Percentiles rank a stretch among this genome's conserved stretches.
phyloP scores from a whole-genome alignment of 2,329 filamentous ascomycete species.

The Ceratocystis variospora region DNA sequence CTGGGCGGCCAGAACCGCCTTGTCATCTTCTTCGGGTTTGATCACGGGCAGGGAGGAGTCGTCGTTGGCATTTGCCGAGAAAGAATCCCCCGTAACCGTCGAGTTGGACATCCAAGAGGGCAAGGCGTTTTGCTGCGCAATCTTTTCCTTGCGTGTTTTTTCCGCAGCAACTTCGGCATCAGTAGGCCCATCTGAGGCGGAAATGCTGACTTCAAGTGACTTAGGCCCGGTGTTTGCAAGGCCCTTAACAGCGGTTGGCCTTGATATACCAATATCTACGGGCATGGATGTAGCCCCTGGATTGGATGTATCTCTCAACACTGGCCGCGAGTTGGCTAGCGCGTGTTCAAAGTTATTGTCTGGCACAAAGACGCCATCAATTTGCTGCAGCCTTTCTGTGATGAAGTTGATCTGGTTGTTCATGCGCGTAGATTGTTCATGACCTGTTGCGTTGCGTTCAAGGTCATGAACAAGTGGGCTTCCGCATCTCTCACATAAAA shows the following conservation, averaged over 20 bases:
- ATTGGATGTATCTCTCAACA: conserved; percentile 53
- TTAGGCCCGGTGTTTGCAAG: conserved; percentile 52
- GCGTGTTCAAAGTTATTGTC: conserved; percentile 62
- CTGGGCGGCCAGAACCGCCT: conserved; percentile 31
- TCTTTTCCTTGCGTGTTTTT: conserved; percentile 48
- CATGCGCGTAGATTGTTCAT: conserved; percentile 58
- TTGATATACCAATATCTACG: conserved; percentile 38
- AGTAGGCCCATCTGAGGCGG: conserved; percentile 49
- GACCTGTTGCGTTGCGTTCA: conserved; percentile 54
- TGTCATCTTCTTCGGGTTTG: conserved; percentile 33
- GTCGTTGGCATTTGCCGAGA: conserved; percentile 28
- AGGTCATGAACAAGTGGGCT: conserved; percentile 49
- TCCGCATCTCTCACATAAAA: conserved; percentile 70
- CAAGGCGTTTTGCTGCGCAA: conserved; percentile 54
- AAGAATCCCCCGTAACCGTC: conserved; percentile 52
- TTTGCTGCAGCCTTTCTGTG: conserved; percentile 59
- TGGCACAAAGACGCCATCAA: conserved; percentile 61
- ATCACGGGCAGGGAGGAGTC: conserved; percentile 22
- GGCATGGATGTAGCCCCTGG: conserved; percentile 48
- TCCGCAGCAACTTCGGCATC: conserved; percentile 55
- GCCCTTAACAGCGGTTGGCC: conserved; percentile 56
- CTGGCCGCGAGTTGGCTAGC: conserved; percentile 46
- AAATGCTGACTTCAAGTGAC: conserved; percentile 56
- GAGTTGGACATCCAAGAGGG: conserved; percentile 60
- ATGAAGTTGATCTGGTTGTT: conserved; percentile 72